Conservation (phyloP, 768 basidiomycete species). For the Trametes cinnabarina region DNA sequence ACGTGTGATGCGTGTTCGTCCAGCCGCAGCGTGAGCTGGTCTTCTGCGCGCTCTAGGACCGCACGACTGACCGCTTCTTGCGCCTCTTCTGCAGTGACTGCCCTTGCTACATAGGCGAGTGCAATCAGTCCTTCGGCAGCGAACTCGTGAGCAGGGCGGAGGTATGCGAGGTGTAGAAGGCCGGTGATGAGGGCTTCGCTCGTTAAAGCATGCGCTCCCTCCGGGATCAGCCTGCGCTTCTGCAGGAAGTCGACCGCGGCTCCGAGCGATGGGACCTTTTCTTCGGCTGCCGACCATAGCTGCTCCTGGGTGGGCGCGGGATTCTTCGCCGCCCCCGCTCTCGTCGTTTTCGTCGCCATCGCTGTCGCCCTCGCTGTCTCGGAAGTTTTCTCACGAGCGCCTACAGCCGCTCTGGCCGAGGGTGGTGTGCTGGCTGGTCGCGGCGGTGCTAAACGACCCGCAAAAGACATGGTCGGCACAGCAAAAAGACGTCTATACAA, state of each 20-base stretch:
- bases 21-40: background rate
- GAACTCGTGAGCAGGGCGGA: background rate
- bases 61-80: background rate
- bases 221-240: background rate
- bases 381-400: background rate
- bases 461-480: background rate
- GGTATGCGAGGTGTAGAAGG: background rate
- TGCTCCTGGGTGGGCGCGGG: no score
- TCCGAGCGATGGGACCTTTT: background rate
- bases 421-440: background rate
- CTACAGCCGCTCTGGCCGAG: background rate
- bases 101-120: slow-evolving; percentile 2
- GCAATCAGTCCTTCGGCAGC: background rate
- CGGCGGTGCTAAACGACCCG: background rate
- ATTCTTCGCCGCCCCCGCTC: no score
- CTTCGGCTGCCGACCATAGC: no score
- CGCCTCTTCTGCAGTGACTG: background rate
- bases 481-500: no score
- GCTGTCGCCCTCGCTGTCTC: background rate
- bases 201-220: background rate
- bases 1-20: slow-evolving; percentile 3
- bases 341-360: no score
- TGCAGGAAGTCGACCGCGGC: background rate
- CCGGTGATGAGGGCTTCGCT: slow-evolving; percentile 4
- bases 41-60: background rate